Conservation (phyloP, 495 filamentous ascomycete genomes). For the Paragyromitra xinjiangensis region DNA sequence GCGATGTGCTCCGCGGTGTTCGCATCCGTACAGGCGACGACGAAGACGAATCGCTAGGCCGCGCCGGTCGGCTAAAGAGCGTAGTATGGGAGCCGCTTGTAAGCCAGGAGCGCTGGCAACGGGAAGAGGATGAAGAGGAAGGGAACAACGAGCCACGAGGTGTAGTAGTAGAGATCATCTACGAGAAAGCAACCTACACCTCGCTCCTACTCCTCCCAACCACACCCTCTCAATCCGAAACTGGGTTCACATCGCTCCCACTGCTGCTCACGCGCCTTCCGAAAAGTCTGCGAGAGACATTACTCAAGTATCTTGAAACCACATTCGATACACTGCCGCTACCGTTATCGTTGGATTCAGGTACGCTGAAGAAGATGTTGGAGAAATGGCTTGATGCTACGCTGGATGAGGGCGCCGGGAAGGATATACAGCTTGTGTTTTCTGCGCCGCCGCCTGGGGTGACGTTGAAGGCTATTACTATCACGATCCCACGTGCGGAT, state of each 20-base stretch:
- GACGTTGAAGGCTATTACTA: slow-evolving; percentile 62
- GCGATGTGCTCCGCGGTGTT: slow-evolving; percentile 63
- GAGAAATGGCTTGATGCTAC: slow-evolving; percentile 31
- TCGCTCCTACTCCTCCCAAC: slow-evolving; percentile 46
- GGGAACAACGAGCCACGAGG: slow-evolving; percentile 55
- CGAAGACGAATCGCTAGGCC: slow-evolving; percentile 60
- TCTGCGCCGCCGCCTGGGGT: slow-evolving; percentile 44
- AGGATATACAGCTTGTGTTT: slow-evolving; percentile 50
- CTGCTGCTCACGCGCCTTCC: slow-evolving; percentile 67
- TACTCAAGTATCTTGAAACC: slow-evolving; percentile 62
- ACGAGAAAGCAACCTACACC: slow-evolving; percentile 64
- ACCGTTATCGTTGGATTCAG: slow-evolving; percentile 59
- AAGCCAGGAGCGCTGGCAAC: slow-evolving; percentile 18
- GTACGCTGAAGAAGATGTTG: slow-evolving; percentile 43
- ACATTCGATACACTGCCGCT: slow-evolving; percentile 65
- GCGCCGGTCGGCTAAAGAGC: slow-evolving; percentile 62
- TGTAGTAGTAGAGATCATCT: slow-evolving; percentile 62
- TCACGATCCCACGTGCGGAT: slow-evolving; percentile 61
- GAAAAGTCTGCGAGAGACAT: slow-evolving; percentile 63
- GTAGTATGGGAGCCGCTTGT: slow-evolving; percentile 64
- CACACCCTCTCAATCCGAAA: not conserved
- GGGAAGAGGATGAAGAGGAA: slow-evolving; percentile 37
- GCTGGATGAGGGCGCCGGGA: not conserved
- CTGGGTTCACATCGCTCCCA: slow-evolving; percentile 63
- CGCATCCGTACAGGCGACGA: slow-evolving; percentile 57